Evolutionary conservation across 2,329 filamentous ascomycete species (phyloP).

Genomic region (Sclerotinia borealis): DNA sequence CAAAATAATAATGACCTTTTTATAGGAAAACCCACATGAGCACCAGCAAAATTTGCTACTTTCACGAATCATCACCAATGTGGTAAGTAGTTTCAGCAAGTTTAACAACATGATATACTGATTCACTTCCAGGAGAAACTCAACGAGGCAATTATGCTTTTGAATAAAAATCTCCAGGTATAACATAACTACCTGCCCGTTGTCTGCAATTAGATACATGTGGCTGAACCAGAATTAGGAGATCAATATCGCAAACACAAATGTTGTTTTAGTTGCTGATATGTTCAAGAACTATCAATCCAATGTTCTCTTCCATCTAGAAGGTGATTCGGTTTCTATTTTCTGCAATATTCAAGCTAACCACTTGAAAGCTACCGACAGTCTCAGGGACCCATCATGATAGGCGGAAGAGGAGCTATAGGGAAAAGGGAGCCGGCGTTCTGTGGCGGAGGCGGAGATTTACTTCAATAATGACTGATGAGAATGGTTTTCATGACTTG

Average conservation of each 20-base stretch:
- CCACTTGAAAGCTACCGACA: constrained; percentile 63
- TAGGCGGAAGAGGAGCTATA: neutral
- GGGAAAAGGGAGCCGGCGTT: neutral
- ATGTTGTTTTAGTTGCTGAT: constrained; percentile 92
- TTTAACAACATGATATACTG: neutral
- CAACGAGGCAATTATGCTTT: constrained; percentile 84
- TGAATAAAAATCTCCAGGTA: constrained; percentile 90
- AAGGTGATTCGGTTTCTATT: constrained; percentile 55
- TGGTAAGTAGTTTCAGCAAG: constrained; percentile 54
- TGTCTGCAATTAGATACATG: neutral
- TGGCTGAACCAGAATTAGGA: constrained; percentile 51
- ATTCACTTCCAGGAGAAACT: constrained; percentile 71
- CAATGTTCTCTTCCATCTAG: constrained; percentile 93
- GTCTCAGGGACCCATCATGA: constrained; percentile 69
- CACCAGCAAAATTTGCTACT: constrained; percentile 93
- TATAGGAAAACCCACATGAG: constrained; percentile 88
- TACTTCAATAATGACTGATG: neutral
- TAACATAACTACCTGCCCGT: constrained; percentile 9
- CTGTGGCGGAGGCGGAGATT: neutral
- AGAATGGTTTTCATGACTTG: neutral
- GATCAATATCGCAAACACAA: constrained; percentile 98
- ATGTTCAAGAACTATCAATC: constrained; percentile 99
- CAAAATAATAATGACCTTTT: neutral
- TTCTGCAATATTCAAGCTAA: constrained; percentile 20
- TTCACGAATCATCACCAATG: constrained; percentile 93